Evolutionary conservation across 108 stramenopile genomes (phyloP), one percentile per base, ranked within the genome.

Genomic region (Pseudonitzschia multistriata): DNA sequence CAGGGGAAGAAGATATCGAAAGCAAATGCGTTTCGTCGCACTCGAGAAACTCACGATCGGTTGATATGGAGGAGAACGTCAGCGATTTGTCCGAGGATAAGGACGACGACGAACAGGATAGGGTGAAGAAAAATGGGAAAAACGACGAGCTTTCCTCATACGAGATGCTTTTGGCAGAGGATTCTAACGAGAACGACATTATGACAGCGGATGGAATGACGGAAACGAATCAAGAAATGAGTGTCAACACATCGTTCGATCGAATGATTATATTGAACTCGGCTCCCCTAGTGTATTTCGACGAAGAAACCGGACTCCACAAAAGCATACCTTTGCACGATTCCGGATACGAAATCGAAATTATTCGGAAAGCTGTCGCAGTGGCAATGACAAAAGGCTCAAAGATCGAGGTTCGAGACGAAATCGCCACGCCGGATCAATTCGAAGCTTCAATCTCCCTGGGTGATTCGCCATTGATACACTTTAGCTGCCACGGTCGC

Each of bases 401-500:
- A 10, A 31, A 29, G 1, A 47, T 64, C 34, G 63, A 64, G 13
- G 40, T 64, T 30, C 17, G 57, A 25, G 50, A 52, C 21, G 50
- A 52, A 52, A 52, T 19, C 2, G 50, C 50, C 50, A 52, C 50
- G 22, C 50, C 35, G 45, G 62, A 84, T 19, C n/a, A 52, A 30
- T 76, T 88, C 34, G 67, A 72, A 13, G 27, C 73, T 13, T 59
- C 62, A 1, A 36, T 87, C 19, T 66, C 83, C 19, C 24, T 68
- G 34, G 68, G 37, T 17, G 29, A 68, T 34, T 47, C 39, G 24
- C 61, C 40, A 0, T 47, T 76, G 0, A 28, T 88, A 11, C 87
- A 88, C 53, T 79, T 83, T 80, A 81, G 74, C 8, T 87, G 87
- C 35, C 77, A 82, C 66, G 87, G 90, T 28, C 78, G 73, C 30